Percentiles rank a stretch among this genome's conserved stretches.
Conservation (phyloP, 371 early-diverging fungal species). For the Actinomortierella wolfii region DNA sequence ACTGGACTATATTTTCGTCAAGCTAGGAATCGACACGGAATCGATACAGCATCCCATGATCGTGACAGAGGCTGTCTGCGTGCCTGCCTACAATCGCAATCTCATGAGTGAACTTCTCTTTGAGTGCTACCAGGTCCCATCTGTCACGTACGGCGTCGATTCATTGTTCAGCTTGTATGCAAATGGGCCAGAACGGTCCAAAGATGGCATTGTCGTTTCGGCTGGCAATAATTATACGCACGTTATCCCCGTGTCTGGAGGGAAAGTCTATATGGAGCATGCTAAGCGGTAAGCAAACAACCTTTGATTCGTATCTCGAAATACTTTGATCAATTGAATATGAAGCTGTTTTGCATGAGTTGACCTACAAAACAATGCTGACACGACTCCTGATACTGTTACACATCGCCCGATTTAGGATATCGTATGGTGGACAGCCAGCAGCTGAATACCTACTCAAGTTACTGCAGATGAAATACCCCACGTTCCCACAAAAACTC, state of each 20-base stretch:
- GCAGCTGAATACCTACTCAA: slow-evolving; percentile 83
- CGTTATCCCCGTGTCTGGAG: slow-evolving; percentile 75
- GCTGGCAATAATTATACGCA: slow-evolving; percentile 75
- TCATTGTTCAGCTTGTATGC: slow-evolving; percentile 82
- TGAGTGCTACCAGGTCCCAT: slow-evolving; percentile 81
- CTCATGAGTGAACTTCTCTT: slow-evolving; percentile 85
- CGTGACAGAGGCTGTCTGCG: slow-evolving; percentile 85
- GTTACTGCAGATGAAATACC: slow-evolving; percentile 89
- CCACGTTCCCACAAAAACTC: slow-evolving; percentile 86
- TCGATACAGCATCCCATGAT: slow-evolving; percentile 77
- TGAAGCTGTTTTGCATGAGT: too few relatives aligned
- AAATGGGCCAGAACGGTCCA: slow-evolving; percentile 56
- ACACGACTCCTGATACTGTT: background rate
- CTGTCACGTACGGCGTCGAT: slow-evolving; percentile 86
- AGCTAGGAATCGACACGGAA: slow-evolving; percentile 75
- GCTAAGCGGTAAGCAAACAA: slow-evolving; percentile 59
- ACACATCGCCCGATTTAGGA: slow-evolving; percentile 35
- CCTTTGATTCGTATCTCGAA: background rate
- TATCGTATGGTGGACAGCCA: slow-evolving; percentile 73
- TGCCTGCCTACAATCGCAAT: slow-evolving; percentile 74
- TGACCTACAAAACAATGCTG: background rate
- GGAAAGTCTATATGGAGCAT: slow-evolving; percentile 60
- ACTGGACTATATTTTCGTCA: slow-evolving; percentile 84
- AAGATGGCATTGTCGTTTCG: slow-evolving; percentile 75
- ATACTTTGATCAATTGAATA: background rate